These are phyloP conservation scores for Inga oerstediana DNA, from an alignment of 306 rosid species.

Conservation along the genomic window DNA sequence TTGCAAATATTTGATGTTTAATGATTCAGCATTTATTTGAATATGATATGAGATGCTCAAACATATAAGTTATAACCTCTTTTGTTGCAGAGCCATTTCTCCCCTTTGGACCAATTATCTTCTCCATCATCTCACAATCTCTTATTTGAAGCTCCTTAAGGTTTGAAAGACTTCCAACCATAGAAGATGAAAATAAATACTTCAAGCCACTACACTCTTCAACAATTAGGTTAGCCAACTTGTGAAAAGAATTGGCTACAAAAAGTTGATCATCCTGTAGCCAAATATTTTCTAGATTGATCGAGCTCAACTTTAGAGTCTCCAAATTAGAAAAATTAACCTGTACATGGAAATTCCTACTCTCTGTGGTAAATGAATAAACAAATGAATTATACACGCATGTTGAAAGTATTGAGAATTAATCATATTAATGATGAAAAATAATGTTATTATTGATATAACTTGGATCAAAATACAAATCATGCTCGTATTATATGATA, in stretches of 20 bases:
- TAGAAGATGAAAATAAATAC: neutral
- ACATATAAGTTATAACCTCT: neutral
- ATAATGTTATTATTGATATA: too few relatives aligned
- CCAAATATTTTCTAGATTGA: neutral
- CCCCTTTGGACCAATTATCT: neutral
- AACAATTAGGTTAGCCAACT: neutral
- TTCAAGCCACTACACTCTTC: neutral
- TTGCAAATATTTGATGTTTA: neutral
- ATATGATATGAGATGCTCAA: neutral
- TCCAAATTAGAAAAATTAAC: constrained; percentile 16
- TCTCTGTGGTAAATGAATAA: neutral
- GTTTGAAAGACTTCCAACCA: neutral
- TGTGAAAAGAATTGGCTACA: neutral
- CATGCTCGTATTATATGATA: neutral
- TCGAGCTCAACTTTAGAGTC: constrained; percentile 1
- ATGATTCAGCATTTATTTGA: neutral
- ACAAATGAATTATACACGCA: neutral
- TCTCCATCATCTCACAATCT: neutral
- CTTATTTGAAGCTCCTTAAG: neutral
- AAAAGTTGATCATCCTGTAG: neutral
- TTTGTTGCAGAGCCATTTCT: neutral
- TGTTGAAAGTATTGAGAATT: neutral
- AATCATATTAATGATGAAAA: neutral
- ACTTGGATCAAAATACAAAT: neutral
- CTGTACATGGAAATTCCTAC: neutral